Percentiles rank a stretch among this genome's conserved stretches.
phyloP scores from a whole-genome alignment of 345 rosid genomes.

The Cardiospermum halicacabum region DNA sequence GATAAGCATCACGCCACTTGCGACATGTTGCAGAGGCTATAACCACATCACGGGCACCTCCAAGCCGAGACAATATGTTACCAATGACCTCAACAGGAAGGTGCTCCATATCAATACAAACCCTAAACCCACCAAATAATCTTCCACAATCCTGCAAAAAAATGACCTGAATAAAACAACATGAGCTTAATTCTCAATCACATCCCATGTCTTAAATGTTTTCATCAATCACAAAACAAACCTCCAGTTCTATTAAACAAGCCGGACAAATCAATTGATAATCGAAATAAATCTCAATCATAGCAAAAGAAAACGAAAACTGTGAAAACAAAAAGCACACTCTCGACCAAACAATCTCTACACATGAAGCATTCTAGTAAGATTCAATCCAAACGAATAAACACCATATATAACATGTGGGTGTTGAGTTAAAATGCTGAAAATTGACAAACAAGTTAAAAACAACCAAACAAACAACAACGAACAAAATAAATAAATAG shows the following conservation, averaged over 20 bases:
- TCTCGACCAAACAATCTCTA: not conserved
- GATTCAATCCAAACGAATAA: constrained; percentile 5
- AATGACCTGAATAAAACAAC: constrained; percentile 1
- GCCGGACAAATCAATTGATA: not conserved
- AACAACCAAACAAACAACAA: too few relatives aligned
- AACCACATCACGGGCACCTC: constrained; percentile 77
- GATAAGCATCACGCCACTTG: constrained; percentile 82
- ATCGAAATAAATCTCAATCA: constrained; percentile 6
- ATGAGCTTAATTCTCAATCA: not conserved
- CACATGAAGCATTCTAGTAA: not conserved
- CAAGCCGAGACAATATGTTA: constrained; percentile 71
- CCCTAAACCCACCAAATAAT: constrained; percentile 7
- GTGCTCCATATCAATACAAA: constrained; percentile 45
- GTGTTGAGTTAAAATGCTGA: not conserved
- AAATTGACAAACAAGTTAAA: not conserved
- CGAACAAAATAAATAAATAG: too few relatives aligned
- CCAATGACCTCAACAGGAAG: constrained; percentile 92
- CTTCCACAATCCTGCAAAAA: constrained; percentile 3
- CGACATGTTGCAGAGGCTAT: constrained; percentile 76
- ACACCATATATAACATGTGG: constrained; percentile 6
- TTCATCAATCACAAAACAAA: not conserved
- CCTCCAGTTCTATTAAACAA: constrained; percentile 18
- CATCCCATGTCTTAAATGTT: not conserved
- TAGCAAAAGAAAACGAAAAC: constrained; percentile 1
- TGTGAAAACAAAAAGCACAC: not conserved